Evolutionary conservation across 768 basidiomycete species (phyloP).

Genomic region (Auricularia auricula-judae): DNA sequence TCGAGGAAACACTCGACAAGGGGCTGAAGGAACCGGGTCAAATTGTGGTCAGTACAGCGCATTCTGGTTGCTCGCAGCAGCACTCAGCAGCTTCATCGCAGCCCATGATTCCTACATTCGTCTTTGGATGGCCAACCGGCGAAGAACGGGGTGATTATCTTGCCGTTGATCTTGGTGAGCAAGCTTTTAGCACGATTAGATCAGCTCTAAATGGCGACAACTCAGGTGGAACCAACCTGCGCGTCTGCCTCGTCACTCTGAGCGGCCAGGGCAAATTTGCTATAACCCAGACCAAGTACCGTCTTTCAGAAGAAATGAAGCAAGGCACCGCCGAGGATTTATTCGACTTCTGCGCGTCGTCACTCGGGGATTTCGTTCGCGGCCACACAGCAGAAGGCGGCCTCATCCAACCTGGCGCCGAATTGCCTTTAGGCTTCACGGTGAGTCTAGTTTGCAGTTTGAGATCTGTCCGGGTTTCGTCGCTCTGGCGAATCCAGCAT

Average conservation of each 20-base stretch:
- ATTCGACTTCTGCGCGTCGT: conserved; percentile 97
- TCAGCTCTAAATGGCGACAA: not conserved
- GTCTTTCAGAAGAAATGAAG: conserved; percentile 95
- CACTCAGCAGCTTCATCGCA: conserved; percentile 17
- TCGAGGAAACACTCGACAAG: conserved; percentile 81
- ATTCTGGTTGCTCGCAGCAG: conserved; percentile 4
- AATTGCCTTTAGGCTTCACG: conserved; percentile 84
- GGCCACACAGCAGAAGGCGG: conserved; percentile 51
- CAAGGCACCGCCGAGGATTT: conserved; percentile 91
- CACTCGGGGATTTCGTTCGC: conserved; percentile 69
- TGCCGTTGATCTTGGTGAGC: conserved; percentile 77
- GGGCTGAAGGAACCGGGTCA: conserved; percentile 77
- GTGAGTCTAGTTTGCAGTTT: conserved; percentile 35
- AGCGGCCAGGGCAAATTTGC: conserved; percentile 94
- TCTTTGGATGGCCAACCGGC: conserved; percentile 91
- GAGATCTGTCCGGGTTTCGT: no score
- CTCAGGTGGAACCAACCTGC: conserved; percentile 89
- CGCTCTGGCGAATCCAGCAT: no score
- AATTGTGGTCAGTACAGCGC: conserved; percentile 60
- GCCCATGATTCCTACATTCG: conserved; percentile 96
- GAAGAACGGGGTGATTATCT: conserved; percentile 83
- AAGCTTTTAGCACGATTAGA: not conserved
- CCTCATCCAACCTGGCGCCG: conserved; percentile 25
- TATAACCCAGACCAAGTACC: conserved; percentile 95
- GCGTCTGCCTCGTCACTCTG: conserved; percentile 90